A percentile compares a stretch with the other conserved stretches of the same genome.
Evolutionary conservation across 495 filamentous ascomycete genomes (phyloP).

Genomic region (Penicillium nucicola): DNA sequence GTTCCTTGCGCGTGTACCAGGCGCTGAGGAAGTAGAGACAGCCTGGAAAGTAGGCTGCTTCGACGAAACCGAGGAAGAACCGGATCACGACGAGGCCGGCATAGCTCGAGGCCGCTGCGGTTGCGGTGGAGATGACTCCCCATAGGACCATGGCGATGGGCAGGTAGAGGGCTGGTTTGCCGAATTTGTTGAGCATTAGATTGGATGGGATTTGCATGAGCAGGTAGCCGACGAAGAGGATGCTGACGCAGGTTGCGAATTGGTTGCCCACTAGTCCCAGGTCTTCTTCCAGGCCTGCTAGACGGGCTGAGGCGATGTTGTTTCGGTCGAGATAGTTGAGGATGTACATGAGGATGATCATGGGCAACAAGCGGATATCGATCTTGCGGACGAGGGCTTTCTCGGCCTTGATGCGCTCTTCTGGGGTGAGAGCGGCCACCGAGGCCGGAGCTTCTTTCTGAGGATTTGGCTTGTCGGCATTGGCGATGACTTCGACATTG

Average conservation of each 20-base stretch:
- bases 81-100: slow-evolving; percentile 61
- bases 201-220: slow-evolving; percentile 48
- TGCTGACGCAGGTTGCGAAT: slow-evolving; percentile 59
- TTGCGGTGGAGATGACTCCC: slow-evolving; percentile 67
- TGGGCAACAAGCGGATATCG: slow-evolving; percentile 58
- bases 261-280: slow-evolving; percentile 44
- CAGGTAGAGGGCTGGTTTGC: slow-evolving; percentile 61
- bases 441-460: slow-evolving; percentile 46
- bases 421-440: slow-evolving; percentile 45
- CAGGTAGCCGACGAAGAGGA: slow-evolving; percentile 70
- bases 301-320: slow-evolving; percentile 49
- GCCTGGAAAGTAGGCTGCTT: slow-evolving; percentile 50
- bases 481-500: slow-evolving; percentile 44
- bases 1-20: slow-evolving; percentile 52
- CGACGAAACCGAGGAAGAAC: slow-evolving; percentile 69
- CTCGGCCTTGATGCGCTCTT: slow-evolving; percentile 48
- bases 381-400: slow-evolving; percentile 59
- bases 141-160: slow-evolving; percentile 63
- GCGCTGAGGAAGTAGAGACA: slow-evolving; percentile 47
- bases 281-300: slow-evolving; percentile 53
- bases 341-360: slow-evolving; percentile 71
- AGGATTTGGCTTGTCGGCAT: slow-evolving; percentile 29
- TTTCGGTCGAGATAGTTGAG: slow-evolving; percentile 78
- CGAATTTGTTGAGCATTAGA: slow-evolving; percentile 46
- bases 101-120: slow-evolving; percentile 56